Conservation (phyloP, 2,329 filamentous ascomycete species). For the Aspergillus sp. region DNA sequence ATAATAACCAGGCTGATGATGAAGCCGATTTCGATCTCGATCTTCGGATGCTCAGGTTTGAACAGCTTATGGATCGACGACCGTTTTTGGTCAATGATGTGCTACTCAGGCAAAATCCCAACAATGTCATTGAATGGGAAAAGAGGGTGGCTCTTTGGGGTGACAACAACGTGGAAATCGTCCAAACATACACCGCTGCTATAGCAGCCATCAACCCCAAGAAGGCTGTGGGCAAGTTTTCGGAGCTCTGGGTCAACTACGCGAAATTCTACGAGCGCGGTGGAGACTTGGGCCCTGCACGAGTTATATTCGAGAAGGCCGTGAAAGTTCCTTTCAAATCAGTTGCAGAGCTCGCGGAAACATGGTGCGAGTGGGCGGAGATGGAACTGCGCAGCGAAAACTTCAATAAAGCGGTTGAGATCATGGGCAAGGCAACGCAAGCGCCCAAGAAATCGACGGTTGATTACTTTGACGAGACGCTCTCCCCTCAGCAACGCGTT, state of each 20-base stretch:
- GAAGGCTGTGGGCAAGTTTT: constrained; percentile 88
- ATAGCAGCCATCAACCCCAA: constrained; percentile 92
- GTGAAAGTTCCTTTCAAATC: constrained; percentile 98
- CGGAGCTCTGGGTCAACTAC: constrained; percentile 94
- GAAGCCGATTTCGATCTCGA: constrained; percentile 92
- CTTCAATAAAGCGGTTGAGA: constrained; percentile 88
- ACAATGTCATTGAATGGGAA: constrained; percentile 95
- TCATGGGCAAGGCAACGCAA: constrained; percentile 96
- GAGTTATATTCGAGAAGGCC: constrained; percentile 95
- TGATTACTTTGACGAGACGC: constrained; percentile 96
- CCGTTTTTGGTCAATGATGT: constrained; percentile 98
- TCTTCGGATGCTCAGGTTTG: constrained; percentile 95
- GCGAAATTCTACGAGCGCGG: constrained; percentile 94
- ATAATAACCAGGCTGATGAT: constrained; percentile 74
- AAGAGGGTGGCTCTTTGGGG: constrained; percentile 96
- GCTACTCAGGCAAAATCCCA: constrained; percentile 88
- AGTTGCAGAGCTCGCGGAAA: constrained; percentile 93
- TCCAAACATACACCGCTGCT: constrained; percentile 91
- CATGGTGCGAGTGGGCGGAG: constrained; percentile 99
- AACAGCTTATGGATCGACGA: constrained; percentile 94
- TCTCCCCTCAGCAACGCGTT: constrained; percentile 91
- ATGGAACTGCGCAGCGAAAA: constrained; percentile 96
- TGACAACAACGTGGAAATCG: constrained; percentile 85
- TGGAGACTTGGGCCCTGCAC: constrained; percentile 78
- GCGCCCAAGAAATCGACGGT: constrained; percentile 96